phyloP scores from a whole-genome alignment of 352 stramenopile genomes.

The Phytophthora sp. region DNA sequence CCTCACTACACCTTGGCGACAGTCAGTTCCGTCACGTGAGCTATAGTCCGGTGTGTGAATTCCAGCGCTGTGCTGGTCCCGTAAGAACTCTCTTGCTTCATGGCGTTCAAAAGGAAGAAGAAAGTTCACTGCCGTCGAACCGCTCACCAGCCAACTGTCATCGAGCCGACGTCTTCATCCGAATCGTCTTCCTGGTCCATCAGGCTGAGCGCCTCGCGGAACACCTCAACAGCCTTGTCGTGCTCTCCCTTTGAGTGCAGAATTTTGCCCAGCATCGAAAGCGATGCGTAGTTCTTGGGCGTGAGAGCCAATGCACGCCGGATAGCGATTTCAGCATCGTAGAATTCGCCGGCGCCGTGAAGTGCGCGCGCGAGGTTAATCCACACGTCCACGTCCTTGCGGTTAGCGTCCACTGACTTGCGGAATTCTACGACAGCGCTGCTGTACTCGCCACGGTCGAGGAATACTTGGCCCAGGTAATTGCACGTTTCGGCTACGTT shows the following conservation, averaged over 20 bases:
- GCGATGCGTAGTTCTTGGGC: constrained; percentile 62
- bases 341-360: constrained; percentile 55
- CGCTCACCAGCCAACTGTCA: constrained; percentile 78
- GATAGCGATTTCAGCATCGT: constrained; percentile 74
- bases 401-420: constrained; percentile 70
- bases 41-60: constrained; percentile 2
- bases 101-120: constrained; percentile 8
- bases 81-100: constrained; percentile 8
- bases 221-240: constrained; percentile 76
- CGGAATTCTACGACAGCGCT: constrained; percentile 71
- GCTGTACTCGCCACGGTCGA: constrained; percentile 69
- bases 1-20: too few species aligned
- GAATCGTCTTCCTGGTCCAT: constrained; percentile 73
- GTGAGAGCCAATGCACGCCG: constrained; percentile 58
- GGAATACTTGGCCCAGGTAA: constrained; percentile 69
- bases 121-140: constrained; percentile 1
- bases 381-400: constrained; percentile 76
- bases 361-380: constrained; percentile 76
- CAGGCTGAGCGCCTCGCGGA: constrained; percentile 73
- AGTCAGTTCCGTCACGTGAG: neutral
- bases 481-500: constrained; percentile 76
- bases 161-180: constrained; percentile 81
- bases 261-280: constrained; percentile 86
- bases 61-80: constrained; percentile 30
- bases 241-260: constrained; percentile 81